These are phyloP conservation scores for Aspergillus unguis DNA, from an alignment of 2,329 filamentous ascomycete genomes.

Conservation along the genomic window DNA sequence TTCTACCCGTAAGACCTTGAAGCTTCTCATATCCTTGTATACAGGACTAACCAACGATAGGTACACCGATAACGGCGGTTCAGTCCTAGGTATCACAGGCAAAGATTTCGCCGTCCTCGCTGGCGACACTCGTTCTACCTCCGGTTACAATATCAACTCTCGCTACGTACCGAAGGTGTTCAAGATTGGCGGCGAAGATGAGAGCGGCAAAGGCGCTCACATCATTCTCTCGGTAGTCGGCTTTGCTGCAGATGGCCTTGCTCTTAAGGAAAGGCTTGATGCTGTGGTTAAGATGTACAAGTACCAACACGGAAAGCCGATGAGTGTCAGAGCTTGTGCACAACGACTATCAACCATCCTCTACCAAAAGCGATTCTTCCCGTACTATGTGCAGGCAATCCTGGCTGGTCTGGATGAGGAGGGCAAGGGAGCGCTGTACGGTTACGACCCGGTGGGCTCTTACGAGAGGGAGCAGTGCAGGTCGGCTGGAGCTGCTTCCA, in stretches of 20 bases:
- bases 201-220: slow-evolving; percentile 77
- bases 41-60: slow-evolving; percentile 28
- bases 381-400: slow-evolving; percentile 95
- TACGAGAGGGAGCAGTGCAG: slow-evolving; percentile 97
- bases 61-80: slow-evolving; percentile 97
- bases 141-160: slow-evolving; percentile 98
- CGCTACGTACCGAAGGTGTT: slow-evolving; percentile 94
- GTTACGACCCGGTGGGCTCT: slow-evolving; percentile 94
- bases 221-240: slow-evolving; percentile 92
- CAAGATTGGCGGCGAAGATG: slow-evolving; percentile 88
- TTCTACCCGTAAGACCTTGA: slow-evolving; percentile 77
- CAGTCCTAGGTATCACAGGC: slow-evolving; percentile 90
- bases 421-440: slow-evolving; percentile 90
- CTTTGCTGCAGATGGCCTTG: slow-evolving; percentile 91
- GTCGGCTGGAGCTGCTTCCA: slow-evolving; percentile 85
- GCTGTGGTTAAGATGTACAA: slow-evolving; percentile 98
- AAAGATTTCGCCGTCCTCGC: slow-evolving; percentile 94
- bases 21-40: background rate
- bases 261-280: slow-evolving; percentile 89
- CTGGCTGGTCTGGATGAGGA: slow-evolving; percentile 92
- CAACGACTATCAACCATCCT: slow-evolving; percentile 93
- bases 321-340: slow-evolving; percentile 90
- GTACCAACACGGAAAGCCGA: slow-evolving; percentile 95
- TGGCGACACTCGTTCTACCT: slow-evolving; percentile 92
- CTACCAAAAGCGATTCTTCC: slow-evolving; percentile 97